Conservation (phyloP, 2,329 filamentous ascomycete species). For the Elsinoe arachidis region DNA sequence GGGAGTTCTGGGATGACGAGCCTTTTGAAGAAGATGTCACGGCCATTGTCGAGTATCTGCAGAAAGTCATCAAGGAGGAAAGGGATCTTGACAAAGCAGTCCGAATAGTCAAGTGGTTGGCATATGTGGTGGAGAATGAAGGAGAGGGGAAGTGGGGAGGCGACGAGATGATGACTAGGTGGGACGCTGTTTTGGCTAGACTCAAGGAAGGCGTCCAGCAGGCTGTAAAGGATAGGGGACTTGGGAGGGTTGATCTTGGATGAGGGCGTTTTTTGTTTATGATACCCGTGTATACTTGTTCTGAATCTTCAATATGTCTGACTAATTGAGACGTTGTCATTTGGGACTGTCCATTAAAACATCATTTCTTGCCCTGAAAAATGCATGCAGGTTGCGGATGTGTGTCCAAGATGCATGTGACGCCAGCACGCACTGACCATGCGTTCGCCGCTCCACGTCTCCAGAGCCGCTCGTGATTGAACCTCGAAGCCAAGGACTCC, state of each 20-base stretch:
- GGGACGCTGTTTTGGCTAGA: slow-evolving; percentile 30
- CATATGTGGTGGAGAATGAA: slow-evolving; percentile 31
- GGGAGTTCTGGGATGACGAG: slow-evolving; percentile 60
- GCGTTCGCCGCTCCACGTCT: background rate
- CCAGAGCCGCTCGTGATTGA: background rate
- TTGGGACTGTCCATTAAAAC: background rate
- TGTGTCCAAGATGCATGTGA: background rate
- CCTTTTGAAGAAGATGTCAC: slow-evolving; percentile 72
- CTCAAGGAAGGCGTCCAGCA: slow-evolving; percentile 36
- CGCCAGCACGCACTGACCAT: background rate
- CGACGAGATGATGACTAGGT: slow-evolving; percentile 21
- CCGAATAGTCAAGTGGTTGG: slow-evolving; percentile 58
- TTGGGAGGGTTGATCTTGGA: slow-evolving; percentile 38
- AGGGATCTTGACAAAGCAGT: slow-evolving; percentile 67
- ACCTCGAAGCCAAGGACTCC: background rate
- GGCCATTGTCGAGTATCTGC: slow-evolving; percentile 65
- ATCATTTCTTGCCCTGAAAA: too few species aligned
- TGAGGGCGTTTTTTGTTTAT: background rate
- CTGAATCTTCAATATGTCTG: background rate
- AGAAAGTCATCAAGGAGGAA: slow-evolving; percentile 62
- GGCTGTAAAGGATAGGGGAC: slow-evolving; percentile 36
- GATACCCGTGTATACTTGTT: background rate
- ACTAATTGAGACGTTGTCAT: too few species aligned
- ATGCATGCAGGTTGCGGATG: too few species aligned
- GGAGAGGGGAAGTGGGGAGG: slow-evolving; percentile 15